Conservation (phyloP, 306 rosid species). For the Morella rubra region DNA sequence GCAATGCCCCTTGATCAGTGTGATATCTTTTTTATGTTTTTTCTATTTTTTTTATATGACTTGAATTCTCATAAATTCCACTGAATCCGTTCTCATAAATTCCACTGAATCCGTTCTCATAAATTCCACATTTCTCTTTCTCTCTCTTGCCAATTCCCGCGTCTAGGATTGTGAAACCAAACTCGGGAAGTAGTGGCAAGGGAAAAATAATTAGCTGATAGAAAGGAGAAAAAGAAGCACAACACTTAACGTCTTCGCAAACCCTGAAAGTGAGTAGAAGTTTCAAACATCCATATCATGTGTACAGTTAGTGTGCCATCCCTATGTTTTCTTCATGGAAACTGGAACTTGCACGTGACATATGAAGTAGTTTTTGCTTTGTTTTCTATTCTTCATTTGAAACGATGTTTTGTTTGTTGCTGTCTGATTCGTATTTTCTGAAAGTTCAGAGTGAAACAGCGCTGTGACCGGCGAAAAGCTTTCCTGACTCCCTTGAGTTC, state of each 20-base stretch:
- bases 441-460: background rate
- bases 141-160: background rate
- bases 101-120: constrained; percentile 57
- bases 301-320: too few species aligned
- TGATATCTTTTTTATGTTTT: too few species aligned
- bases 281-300: background rate
- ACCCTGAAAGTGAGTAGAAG: too few species aligned
- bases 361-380: background rate
- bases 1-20: too few species aligned
- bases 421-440: background rate
- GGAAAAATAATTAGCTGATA: too few species aligned
- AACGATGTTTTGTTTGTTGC: background rate
- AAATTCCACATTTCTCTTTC: background rate
- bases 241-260: too few species aligned
- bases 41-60: too few species aligned
- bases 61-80: constrained; percentile 37
- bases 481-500: constrained; percentile 25
- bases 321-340: background rate
- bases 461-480: constrained; percentile 16
- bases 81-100: constrained; percentile 55
- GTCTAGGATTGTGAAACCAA: too few species aligned
- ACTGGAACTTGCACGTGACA: background rate
- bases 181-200: too few species aligned
- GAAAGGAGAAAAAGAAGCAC: too few species aligned
- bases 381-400: too few species aligned